Percentiles rank a stretch among this genome's conserved stretches.
Evolutionary conservation across 2,329 filamentous ascomycete genomes (phyloP).

Genomic region (Ophiocordyceps polyrhachis-furcata): DNA sequence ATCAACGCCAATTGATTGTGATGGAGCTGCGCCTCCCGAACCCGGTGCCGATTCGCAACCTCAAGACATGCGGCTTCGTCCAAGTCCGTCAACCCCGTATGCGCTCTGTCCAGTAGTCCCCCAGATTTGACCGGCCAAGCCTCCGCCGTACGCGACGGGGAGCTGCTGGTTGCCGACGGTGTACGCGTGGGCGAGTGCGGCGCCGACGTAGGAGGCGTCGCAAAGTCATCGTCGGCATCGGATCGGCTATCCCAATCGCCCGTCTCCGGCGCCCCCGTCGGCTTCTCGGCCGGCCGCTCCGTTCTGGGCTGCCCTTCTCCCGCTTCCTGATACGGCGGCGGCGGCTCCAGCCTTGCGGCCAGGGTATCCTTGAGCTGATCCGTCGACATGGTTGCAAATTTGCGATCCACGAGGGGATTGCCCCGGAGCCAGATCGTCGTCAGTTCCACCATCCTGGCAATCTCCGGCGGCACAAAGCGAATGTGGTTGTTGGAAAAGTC

Average conservation of each 20-base stretch:
- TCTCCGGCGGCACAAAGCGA: conserved; percentile 50
- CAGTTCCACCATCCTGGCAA: conserved; percentile 64
- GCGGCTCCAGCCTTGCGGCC: conserved; percentile 43
- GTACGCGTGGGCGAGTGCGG: conserved; percentile 29
- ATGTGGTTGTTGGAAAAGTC: conserved; percentile 81
- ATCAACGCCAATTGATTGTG: conserved; percentile 58
- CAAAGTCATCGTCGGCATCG: conserved; percentile 34
- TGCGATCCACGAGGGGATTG: conserved; percentile 83
- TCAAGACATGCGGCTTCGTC: conserved; percentile 38
- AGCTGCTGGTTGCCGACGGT: conserved; percentile 26
- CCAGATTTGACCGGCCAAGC: conserved; percentile 36
- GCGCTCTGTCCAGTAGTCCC: conserved; percentile 52
- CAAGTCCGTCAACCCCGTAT: conserved; percentile 41
- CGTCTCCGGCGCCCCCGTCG: neutral
- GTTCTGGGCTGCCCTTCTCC: conserved; percentile 5
- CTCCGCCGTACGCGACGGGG: conserved; percentile 19
- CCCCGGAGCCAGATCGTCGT: conserved; percentile 59
- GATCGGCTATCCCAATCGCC: conserved; percentile 19
- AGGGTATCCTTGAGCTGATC: conserved; percentile 66
- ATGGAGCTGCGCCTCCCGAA: conserved; percentile 47
- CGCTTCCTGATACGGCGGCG: conserved; percentile 21
- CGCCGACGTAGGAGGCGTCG: conserved; percentile 36
- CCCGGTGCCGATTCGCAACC: conserved; percentile 31
- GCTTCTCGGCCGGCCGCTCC: conserved; percentile 6
- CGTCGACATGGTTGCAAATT: conserved; percentile 61